Evolutionary conservation across 768 basidiomycete species (phyloP).

Genomic region (Kwoniella europaea): DNA sequence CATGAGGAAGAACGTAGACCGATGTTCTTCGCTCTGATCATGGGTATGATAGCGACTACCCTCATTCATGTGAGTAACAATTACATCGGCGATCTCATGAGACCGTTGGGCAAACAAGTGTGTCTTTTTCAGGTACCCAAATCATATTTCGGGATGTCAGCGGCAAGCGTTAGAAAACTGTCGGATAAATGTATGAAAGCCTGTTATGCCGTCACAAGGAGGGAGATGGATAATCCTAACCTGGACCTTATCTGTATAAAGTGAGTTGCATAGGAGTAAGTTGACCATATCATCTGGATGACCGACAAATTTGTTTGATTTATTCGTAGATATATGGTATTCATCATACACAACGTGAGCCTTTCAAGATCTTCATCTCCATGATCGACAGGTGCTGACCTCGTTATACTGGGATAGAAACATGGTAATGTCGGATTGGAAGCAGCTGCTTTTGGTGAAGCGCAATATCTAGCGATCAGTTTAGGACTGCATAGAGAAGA

Average conservation of each 20-base stretch:
- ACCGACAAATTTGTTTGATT: background rate
- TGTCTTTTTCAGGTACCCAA: conserved; percentile 22
- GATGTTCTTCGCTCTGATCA: conserved; percentile 36
- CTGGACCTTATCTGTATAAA: conserved; percentile 36
- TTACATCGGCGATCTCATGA: too few species aligned
- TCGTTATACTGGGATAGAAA: conserved; percentile 9
- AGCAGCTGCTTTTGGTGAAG: conserved; percentile 27
- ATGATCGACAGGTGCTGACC: background rate
- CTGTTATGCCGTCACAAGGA: conserved; percentile 22
- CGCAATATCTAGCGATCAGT: conserved; percentile 24
- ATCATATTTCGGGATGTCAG: conserved; percentile 37
- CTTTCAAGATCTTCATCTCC: too few species aligned
- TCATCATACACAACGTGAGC: conserved; percentile 28
- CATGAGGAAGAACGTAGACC: conserved; percentile 37
- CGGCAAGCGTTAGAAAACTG: conserved; percentile 29
- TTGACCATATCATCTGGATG: background rate
- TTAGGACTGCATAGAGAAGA: conserved; percentile 32
- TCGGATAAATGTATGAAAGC: conserved; percentile 38
- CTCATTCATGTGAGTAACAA: conserved; percentile 35
- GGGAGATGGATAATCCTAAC: conserved; percentile 26
- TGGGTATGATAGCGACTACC: conserved; percentile 37
- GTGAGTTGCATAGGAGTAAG: conserved; percentile 16
- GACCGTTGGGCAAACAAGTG: too few species aligned
- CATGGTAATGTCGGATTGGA: conserved; percentile 23
- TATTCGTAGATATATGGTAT: conserved; percentile 17